Conservation (phyloP, 257 asterid species). For the Oldenlandia corymbosa region DNA sequence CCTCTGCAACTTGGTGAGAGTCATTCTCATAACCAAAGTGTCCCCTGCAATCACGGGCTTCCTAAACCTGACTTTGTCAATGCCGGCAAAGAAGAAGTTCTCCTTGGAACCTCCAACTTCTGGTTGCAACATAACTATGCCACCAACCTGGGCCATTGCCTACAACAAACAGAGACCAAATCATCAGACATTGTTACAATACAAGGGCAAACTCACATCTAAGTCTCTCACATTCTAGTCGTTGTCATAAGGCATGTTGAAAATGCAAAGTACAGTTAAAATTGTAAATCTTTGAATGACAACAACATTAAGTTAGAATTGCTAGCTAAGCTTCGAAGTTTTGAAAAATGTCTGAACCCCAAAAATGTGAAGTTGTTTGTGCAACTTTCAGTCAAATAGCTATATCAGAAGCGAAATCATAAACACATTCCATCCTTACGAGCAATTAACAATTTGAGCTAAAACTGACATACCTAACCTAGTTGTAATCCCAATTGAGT, state of each 20-base stretch:
- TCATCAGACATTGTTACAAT: slow-evolving; percentile 16
- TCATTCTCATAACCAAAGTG: slow-evolving; percentile 84
- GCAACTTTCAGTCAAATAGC: background rate
- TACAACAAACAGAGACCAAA: slow-evolving; percentile 25
- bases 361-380: background rate
- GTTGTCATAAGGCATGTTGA: background rate
- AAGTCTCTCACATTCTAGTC: background rate
- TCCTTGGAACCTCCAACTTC: slow-evolving; percentile 82
- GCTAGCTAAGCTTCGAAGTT: background rate
- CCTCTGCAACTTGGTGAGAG: slow-evolving; percentile 67
- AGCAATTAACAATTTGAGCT: background rate
- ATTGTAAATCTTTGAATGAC: too few relatives aligned
- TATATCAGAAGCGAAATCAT: background rate
- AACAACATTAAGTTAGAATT: background rate
- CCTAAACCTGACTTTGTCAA: slow-evolving; percentile 82
- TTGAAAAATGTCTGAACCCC: background rate
- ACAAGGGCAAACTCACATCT: slow-evolving; percentile 1
- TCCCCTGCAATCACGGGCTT: slow-evolving; percentile 89
- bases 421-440: background rate
- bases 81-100: slow-evolving; percentile 81
- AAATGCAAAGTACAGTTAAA: background rate
- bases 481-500: background rate
- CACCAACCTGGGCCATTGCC: slow-evolving; percentile 99
- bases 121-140: slow-evolving; percentile 76
- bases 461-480: background rate